Evolutionary conservation across 768 basidiomycete species (phyloP).

Genomic region (Psilocybe subaeruginosa): DNA sequence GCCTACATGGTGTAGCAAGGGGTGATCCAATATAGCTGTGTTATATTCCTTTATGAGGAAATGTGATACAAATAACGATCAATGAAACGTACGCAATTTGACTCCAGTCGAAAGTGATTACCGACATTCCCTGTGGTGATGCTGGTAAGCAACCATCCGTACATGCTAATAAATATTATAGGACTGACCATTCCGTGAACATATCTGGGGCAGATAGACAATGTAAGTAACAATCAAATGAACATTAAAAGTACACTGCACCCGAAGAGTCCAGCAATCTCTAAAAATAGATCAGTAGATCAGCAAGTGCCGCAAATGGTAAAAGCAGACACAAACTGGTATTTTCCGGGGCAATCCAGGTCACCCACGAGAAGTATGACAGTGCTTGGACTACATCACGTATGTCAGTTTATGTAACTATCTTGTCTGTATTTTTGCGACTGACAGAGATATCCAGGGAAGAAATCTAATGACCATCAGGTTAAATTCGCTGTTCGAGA

Average conservation of each 20-base stretch:
- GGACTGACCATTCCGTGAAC: constrained; percentile 51
- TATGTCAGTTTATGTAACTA: background rate
- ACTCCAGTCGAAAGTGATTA: constrained; percentile 55
- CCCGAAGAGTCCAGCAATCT: constrained; percentile 51
- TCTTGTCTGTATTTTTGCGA: background rate
- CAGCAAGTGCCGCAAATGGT: background rate
- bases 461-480: constrained; percentile 34
- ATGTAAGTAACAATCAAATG: background rate
- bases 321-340: constrained; percentile 29
- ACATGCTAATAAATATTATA: background rate
- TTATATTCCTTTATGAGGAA: background rate
- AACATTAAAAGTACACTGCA: constrained; percentile 20
- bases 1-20: constrained; percentile 44
- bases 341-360: constrained; percentile 53
- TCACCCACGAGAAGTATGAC: constrained; percentile 63
- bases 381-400: constrained; percentile 43
- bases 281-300: constrained; percentile 26
- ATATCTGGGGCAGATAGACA: constrained; percentile 23
- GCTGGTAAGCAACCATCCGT: constrained; percentile 26
- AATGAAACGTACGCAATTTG: constrained; percentile 54
- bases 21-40: constrained; percentile 55
- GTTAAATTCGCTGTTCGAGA: background rate
- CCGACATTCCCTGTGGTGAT: constrained; percentile 40
- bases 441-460: constrained; percentile 46
- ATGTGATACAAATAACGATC: background rate